phyloP scores from a whole-genome alignment of 495 filamentous ascomycete genomes.

The Hyaloscypha finlandica region DNA sequence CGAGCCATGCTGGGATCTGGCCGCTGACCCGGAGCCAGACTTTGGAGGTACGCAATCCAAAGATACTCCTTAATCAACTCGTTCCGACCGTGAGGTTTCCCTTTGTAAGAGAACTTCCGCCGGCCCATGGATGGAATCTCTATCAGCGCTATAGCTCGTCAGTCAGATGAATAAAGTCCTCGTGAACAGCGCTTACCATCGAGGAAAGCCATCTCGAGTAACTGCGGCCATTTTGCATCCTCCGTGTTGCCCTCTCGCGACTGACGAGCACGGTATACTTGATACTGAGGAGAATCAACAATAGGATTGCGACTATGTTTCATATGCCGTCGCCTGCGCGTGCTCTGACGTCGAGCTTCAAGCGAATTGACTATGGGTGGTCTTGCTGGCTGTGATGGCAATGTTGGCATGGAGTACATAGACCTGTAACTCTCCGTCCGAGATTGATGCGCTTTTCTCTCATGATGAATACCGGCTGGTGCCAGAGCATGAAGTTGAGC shows the following conservation, averaged over 20 bases:
- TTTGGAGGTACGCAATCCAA: constrained; percentile 50
- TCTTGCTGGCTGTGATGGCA: constrained; percentile 30
- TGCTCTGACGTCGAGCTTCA: constrained; percentile 35
- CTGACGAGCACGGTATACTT: constrained; percentile 68
- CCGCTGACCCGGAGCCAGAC: constrained; percentile 36
- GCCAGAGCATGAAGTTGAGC: constrained; percentile 44
- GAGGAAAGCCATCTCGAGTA: constrained; percentile 85
- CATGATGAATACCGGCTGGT: constrained; percentile 40
- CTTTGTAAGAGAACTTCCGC: constrained; percentile 71
- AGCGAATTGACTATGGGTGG: constrained; percentile 34
- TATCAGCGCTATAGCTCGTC: constrained; percentile 63
- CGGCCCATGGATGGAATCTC: constrained; percentile 81
- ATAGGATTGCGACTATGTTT: constrained; percentile 47
- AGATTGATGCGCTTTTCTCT: constrained; percentile 30
- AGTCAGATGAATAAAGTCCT: not conserved
- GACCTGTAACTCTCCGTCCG: constrained; percentile 6
- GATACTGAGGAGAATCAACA: constrained; percentile 59
- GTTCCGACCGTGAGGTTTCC: constrained; percentile 81
- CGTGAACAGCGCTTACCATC: constrained; percentile 62
- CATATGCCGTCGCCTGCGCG: constrained; percentile 14
- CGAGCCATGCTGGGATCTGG: constrained; percentile 53
- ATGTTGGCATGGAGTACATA: constrained; percentile 30
- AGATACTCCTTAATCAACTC: constrained; percentile 89
- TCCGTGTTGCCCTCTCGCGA: constrained; percentile 44
- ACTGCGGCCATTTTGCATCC: constrained; percentile 67